Evolutionary conservation across 2,329 filamentous ascomycete genomes (phyloP), one percentile per base, ranked within the genome.

Genomic region (Penicillium sp.): DNA sequence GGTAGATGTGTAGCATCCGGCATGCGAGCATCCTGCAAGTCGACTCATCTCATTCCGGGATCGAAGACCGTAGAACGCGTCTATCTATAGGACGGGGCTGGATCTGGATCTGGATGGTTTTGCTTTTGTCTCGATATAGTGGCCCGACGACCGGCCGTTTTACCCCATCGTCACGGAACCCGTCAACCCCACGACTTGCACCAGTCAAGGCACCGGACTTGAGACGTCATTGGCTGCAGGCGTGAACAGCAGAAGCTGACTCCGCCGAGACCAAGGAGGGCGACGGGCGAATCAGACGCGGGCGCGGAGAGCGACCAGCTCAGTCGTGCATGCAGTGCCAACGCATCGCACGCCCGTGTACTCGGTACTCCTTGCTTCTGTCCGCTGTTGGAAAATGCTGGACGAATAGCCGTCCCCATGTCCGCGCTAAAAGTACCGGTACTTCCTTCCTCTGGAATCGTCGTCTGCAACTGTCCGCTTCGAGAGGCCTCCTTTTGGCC

Each of bases 311-410:
- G 51, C 57, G 58, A 54, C 58, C 63, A 61, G 55, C 61, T 65
- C 60, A 65, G 47, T 49, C 60, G 52, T 67, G 66, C 67, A 69
- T 68, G 65, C 64, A 66, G 45, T 69, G 67, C 61, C 61, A 63
- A 50, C 61, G 60, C 61, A 63, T 63, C 57, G 52, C 55, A 8
- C 33, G 49, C 48, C 53, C 43, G 51, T 51, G 58, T 58, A 61
- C 53, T 60, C 51, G 54, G 53, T 55, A 59, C 58, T 48, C 20
- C 16, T 40, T 13, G 13, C n/a, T 25, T 25, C 31, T 42, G 13
- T 13, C 9, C 9, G 27, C 5, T 30, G 9, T 27, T 27, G 1
- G 9, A 27, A 30, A 11, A 11, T 11, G 2, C 10, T 30, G 9
- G 5, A 13, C 10, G n/a, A 18, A 11, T 14, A 35, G n/a, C 31